Conservation (phyloP, 2,329 filamentous ascomycete species). For the Trichoderma semiorbis region DNA sequence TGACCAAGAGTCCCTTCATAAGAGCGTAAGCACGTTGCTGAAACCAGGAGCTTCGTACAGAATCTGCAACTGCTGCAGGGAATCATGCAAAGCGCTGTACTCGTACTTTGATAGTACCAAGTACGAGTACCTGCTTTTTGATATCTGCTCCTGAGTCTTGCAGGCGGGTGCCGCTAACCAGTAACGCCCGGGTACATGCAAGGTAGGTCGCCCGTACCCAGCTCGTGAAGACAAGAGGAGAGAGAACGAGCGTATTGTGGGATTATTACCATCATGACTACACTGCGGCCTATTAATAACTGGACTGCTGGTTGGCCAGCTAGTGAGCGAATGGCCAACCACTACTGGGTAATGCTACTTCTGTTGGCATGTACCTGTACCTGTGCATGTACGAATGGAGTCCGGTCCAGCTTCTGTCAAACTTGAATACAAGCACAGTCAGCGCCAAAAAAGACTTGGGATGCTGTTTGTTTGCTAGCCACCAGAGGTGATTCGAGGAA, state of each 20-base stretch:
- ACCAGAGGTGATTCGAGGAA: not conserved
- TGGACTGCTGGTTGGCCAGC: not conserved
- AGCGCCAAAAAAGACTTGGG: not conserved
- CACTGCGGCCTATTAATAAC: constrained; percentile 9
- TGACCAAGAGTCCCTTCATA: constrained; percentile 2
- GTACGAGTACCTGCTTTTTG: not conserved
- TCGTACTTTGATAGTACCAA: not conserved
- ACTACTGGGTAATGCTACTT: not conserved
- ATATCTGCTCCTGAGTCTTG: not conserved
- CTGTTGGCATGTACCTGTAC: not conserved
- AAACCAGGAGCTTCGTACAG: constrained; percentile 4
- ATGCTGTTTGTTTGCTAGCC: not conserved
- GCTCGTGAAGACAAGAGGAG: not conserved
- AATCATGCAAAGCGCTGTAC: not conserved
- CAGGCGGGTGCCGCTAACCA: not conserved
- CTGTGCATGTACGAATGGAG: not conserved
- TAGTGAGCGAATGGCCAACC: not conserved
- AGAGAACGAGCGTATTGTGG: not conserved
- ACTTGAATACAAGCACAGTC: not conserved
- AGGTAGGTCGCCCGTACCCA: not conserved
- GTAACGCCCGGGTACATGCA: not conserved
- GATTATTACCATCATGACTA: not conserved
- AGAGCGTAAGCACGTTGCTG: not conserved
- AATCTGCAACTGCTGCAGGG: not conserved
- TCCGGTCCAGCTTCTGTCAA: not conserved